These are phyloP conservation scores for Penicillium sp. DNA, from an alignment of 2,329 filamentous ascomycete genomes.

Conservation along the genomic window DNA sequence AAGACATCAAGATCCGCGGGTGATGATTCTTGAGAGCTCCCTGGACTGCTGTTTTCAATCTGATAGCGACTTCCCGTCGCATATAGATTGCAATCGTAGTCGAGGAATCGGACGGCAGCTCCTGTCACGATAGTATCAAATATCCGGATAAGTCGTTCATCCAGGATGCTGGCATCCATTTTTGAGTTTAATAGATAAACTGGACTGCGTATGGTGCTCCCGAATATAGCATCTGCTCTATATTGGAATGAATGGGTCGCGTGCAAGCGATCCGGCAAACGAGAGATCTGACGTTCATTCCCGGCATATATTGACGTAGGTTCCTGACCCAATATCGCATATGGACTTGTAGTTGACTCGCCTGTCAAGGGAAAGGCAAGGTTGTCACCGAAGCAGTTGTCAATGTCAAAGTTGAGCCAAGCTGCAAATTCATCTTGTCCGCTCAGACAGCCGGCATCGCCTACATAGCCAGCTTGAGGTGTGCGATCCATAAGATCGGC, in stretches of 20 bases:
- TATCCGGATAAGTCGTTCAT: slow-evolving; percentile 15
- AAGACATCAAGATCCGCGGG: neutral
- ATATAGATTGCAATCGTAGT: slow-evolving; percentile 21
- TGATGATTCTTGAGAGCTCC: neutral
- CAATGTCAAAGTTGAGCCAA: slow-evolving; percentile 13
- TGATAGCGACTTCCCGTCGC: slow-evolving; percentile 14
- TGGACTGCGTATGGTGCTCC: slow-evolving; percentile 17
- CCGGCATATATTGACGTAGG: too few relatives aligned
- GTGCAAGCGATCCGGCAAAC: neutral
- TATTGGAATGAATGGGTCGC: too few relatives aligned
- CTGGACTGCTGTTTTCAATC: slow-evolving; percentile 6
- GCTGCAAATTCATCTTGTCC: slow-evolving; percentile 1
- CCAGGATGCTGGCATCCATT: slow-evolving; percentile 16
- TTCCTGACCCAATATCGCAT: neutral
- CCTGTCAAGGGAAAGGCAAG: neutral
- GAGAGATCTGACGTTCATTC: neutral
- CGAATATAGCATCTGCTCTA: neutral
- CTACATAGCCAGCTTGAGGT: neutral
- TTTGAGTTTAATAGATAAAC: slow-evolving; percentile 23
- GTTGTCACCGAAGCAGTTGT: neutral
- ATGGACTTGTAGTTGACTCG: neutral
- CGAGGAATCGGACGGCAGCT: slow-evolving; percentile 17
- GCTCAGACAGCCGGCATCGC: neutral
- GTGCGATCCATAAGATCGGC: neutral
- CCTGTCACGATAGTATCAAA: slow-evolving; percentile 20